These are phyloP conservation scores for Candida chilensis DNA, from an alignment of 805 yeast species.

Conservation along the genomic window DNA sequence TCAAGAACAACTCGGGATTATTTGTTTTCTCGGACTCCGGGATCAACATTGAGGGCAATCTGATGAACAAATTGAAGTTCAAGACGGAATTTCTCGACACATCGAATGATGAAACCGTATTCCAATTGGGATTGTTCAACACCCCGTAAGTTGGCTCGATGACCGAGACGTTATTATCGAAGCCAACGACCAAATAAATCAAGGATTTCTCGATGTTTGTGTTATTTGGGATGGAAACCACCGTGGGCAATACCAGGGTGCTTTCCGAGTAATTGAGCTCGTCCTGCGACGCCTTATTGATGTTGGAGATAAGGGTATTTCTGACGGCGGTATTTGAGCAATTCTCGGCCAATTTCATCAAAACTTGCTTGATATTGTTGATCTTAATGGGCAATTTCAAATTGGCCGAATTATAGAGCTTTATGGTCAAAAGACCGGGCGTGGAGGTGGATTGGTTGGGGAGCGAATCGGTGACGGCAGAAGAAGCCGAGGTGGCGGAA, in stretches of 20 bases:
- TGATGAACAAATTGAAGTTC: constrained; percentile 69
- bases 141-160: constrained; percentile 85
- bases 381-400: constrained; percentile 65
- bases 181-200: constrained; percentile 81
- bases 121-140: constrained; percentile 71
- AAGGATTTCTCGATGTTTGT: constrained; percentile 53
- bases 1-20: constrained; percentile 13
- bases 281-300: too few relatives aligned
- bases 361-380: constrained; percentile 51
- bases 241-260: constrained; percentile 36
- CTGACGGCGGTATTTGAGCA: constrained; percentile 17
- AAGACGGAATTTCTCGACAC: constrained; percentile 56
- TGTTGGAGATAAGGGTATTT: constrained; percentile 11
- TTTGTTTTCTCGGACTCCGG: constrained; percentile 26
- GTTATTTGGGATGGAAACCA: constrained; percentile 32
- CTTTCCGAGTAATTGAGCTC: too few relatives aligned
- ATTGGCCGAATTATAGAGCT: constrained; percentile 62
- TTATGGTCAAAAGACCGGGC: constrained; percentile 77
- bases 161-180: constrained; percentile 87
- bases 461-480: too few relatives aligned
- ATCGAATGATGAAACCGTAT: constrained; percentile 86
- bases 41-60: constrained; percentile 59
- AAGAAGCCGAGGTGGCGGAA: background rate
- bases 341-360: constrained; percentile 58
- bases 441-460: too few relatives aligned